phyloP scores from a whole-genome alignment of 2,329 filamentous ascomycete genomes.

The Hypoxylon sp. region DNA sequence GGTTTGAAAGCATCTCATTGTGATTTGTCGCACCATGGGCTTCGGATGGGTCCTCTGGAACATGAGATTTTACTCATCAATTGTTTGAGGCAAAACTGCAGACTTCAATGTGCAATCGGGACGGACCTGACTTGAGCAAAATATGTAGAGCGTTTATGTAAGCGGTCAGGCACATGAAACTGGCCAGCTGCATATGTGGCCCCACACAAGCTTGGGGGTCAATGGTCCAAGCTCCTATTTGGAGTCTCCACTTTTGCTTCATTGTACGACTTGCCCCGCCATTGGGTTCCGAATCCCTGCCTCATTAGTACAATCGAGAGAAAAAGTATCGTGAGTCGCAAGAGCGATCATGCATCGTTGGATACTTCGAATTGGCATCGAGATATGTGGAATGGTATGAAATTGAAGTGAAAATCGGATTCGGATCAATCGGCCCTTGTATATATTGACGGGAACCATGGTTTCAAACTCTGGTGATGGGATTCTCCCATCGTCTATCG shows the following conservation, averaged over 20 bases:
- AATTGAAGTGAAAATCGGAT: conserved; percentile 10
- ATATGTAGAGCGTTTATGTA: neutral
- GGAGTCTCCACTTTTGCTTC: conserved; percentile 15
- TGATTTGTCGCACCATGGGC: neutral
- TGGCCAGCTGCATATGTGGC: neutral
- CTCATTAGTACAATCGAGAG: conserved; percentile 8
- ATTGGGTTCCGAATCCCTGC: conserved; percentile 9
- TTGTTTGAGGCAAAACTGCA: neutral
- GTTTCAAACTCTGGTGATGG: conserved; percentile 21
- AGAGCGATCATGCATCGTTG: conserved; percentile 8
- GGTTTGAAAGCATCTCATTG: neutral
- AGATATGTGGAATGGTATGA: conserved; percentile 6
- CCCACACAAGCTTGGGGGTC: conserved; percentile 19
- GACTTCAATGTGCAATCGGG: neutral
- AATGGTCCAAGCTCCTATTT: conserved; percentile 33
- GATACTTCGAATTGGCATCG: neutral
- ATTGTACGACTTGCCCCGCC: conserved; percentile 6
- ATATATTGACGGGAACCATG: conserved; percentile 9
- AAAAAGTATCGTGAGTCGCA: conserved; percentile 15
- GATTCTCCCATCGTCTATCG: conserved; percentile 12
- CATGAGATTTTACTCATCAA: neutral
- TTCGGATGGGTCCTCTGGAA: no score
- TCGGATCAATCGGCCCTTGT: neutral
- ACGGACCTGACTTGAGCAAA: neutral
- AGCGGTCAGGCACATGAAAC: neutral